Base-by-base conservation (phyloP, 805 yeast species). In the Wickerhamiella domercqiae region DNA sequence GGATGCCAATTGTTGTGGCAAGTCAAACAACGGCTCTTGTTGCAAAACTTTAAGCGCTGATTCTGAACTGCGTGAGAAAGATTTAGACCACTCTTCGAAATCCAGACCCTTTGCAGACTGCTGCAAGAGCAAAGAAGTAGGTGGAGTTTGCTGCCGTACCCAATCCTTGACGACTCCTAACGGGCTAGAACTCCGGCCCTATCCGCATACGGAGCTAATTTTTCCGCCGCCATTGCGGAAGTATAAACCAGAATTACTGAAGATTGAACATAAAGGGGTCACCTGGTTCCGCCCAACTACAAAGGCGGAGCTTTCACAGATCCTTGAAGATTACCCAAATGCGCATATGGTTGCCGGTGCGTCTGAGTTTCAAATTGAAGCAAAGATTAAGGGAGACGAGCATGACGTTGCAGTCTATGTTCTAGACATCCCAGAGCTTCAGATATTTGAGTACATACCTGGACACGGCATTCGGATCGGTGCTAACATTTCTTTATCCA, bases 331-430 rank as follows among this genome's bases (percentile, higher is more conserved):
- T 37, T 57, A 57, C 42, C 68, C 68, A 3, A 35, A 40, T 7
- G 52, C 60, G 9, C 65, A 66, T 42, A 32, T 66, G 18, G 67
- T 66, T 17, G 63, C 64, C 17, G 71, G 71, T 35, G 68, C 70
- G 1, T 62, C 68, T 3, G 71, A 66, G 43, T 58, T 66, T 28
- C 70, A 64, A 38, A 64, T 66, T 25, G 71, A 66, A 45, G 62
- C 62, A 21, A 63, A 64, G 40, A 59, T 64, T 46, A 63, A 63
- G 34, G 62, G 64, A 13, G 54, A 52, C 34, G 55, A 62, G 40
- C 65, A 64, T 44, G 50, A 53, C 26, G 59, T 61, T 7, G 57
- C 55, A 35, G 57, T 64, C 4, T 66, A 50, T 47, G 62, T 60
- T n/a, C 61, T 63, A 35, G 70, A 66, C 36, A 53, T 66, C 29